Evolutionary conservation across 2,329 filamentous ascomycete species (phyloP).

Genomic region (Cordyceps militaris): DNA sequence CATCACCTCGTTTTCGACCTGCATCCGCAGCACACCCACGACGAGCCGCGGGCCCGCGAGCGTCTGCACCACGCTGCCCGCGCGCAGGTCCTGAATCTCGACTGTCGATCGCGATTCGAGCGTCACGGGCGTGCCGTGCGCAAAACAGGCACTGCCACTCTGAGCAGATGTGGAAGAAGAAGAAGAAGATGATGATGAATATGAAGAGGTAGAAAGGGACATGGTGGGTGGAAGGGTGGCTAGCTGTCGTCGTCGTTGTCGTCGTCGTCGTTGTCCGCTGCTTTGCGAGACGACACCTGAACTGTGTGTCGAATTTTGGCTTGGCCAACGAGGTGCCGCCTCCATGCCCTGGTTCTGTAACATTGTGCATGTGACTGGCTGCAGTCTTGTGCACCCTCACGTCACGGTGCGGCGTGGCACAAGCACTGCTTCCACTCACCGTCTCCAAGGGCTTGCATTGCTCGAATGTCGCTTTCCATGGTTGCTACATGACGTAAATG

Average conservation of each 20-base stretch:
- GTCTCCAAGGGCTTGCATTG: too few species aligned
- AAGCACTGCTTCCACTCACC: background rate
- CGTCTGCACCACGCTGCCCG: slow-evolving; percentile 42
- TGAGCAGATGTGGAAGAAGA: background rate
- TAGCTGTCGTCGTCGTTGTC: background rate
- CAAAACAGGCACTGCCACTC: background rate
- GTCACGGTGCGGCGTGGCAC: background rate
- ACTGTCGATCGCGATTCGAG: slow-evolving; percentile 17
- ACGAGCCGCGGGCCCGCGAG: slow-evolving; percentile 42
- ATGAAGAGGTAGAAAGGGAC: background rate
- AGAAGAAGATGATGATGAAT: background rate
- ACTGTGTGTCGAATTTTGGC: background rate
- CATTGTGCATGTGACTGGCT: background rate
- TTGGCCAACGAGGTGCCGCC: background rate
- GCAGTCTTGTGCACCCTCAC: background rate
- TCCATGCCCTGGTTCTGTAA: background rate
- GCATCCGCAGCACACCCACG: slow-evolving; percentile 43
- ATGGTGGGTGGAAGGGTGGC: background rate
- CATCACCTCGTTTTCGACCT: slow-evolving; percentile 32
- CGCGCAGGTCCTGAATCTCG: slow-evolving; percentile 35
- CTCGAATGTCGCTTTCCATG: too few species aligned
- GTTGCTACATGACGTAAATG: too few species aligned
- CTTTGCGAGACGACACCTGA: background rate
- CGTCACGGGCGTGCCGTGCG: background rate
- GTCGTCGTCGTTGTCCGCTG: background rate